Percentiles rank a stretch among this genome's conserved stretches.
phyloP scores from a whole-genome alignment of 1,284 basidiomycete species.

The Cerrena zonata region DNA sequence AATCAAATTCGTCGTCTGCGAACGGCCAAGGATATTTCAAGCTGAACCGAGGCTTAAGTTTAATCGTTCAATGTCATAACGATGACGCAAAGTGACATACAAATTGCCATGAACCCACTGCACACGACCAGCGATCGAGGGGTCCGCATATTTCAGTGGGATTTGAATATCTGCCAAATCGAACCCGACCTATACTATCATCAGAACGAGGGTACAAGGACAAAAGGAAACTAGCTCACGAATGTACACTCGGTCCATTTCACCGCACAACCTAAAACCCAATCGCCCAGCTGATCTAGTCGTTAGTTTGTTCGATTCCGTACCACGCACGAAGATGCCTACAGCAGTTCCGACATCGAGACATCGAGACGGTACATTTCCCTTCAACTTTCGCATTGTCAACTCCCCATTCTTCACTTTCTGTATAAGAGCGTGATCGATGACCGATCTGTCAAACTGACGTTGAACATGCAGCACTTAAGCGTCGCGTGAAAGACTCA shows the following conservation, averaged over 20 bases:
- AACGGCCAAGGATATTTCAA: constrained; percentile 11
- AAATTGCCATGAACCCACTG: constrained; percentile 16
- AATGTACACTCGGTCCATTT: constrained; percentile 60
- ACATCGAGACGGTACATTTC: constrained; percentile 8
- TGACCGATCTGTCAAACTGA: constrained; percentile 6
- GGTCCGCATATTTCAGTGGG: constrained; percentile 6
- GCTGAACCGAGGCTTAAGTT: constrained; percentile 1
- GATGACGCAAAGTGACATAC: constrained; percentile 4
- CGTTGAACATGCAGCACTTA: not conserved
- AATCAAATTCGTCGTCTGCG: constrained; percentile 13
- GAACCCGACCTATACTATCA: constrained; percentile 10
- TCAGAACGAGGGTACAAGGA: not conserved
- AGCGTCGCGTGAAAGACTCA: constrained; percentile 30
- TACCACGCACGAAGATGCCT: constrained; percentile 2
- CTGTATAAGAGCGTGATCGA: constrained; percentile 12
- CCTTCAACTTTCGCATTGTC: constrained; percentile 10
- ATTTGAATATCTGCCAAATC: constrained; percentile 15
- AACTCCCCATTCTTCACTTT: constrained; percentile 7
- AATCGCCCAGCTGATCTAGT: constrained; percentile 51
- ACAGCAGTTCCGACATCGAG: constrained; percentile 14
- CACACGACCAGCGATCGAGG: constrained; percentile 12
- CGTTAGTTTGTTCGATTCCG: not conserved
- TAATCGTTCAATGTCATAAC: not conserved
- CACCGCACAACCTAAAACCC: constrained; percentile 66
- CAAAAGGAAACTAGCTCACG: constrained; percentile 33